A percentile compares a stretch with the other conserved stretches of the same genome.
Evolutionary conservation across 2,329 filamentous ascomycete genomes (phyloP).

Genomic region (Arthroderma sp.): DNA sequence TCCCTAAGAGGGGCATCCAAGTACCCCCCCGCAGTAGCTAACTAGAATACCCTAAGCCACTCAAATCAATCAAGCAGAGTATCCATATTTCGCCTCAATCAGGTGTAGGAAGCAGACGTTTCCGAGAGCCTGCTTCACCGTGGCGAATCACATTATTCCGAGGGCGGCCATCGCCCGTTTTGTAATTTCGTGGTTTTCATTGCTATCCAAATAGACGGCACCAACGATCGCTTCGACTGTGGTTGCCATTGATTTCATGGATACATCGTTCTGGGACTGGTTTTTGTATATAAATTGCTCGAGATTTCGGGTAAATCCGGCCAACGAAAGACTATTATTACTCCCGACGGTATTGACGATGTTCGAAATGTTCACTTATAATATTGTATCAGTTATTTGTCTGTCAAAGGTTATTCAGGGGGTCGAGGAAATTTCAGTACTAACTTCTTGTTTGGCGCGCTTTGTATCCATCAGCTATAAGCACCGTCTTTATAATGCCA

Average conservation of each 20-base stretch:
- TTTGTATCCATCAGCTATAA: constrained; percentile 2
- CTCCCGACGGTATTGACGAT: neutral
- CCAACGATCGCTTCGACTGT: constrained; percentile 24
- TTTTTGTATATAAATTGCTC: constrained; percentile 8
- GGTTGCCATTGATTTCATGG: constrained; percentile 15
- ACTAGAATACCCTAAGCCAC: too few relatives aligned
- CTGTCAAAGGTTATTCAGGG: neutral
- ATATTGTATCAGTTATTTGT: neutral
- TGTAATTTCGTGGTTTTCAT: too few relatives aligned
- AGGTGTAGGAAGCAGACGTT: too few relatives aligned
- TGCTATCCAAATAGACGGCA: constrained; percentile 18
- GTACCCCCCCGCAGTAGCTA: too few relatives aligned
- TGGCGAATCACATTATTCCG: too few relatives aligned
- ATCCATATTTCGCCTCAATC: too few relatives aligned
- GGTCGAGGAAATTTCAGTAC: too few relatives aligned
- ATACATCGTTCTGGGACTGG: constrained; percentile 10
- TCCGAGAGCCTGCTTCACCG: too few relatives aligned
- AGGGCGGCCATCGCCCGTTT: too few relatives aligned
- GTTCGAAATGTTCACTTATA: neutral
- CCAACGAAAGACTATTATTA: constrained; percentile 9
- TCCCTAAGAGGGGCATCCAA: too few relatives aligned
- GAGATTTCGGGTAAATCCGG: constrained; percentile 6
- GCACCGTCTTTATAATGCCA: constrained; percentile 1
- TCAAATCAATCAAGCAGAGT: too few relatives aligned
- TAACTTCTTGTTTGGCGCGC: too few relatives aligned